Evolutionary conservation across 176 grass and related monocot genomes (phyloP).

Genomic region (Oropetium thomaeum): DNA sequence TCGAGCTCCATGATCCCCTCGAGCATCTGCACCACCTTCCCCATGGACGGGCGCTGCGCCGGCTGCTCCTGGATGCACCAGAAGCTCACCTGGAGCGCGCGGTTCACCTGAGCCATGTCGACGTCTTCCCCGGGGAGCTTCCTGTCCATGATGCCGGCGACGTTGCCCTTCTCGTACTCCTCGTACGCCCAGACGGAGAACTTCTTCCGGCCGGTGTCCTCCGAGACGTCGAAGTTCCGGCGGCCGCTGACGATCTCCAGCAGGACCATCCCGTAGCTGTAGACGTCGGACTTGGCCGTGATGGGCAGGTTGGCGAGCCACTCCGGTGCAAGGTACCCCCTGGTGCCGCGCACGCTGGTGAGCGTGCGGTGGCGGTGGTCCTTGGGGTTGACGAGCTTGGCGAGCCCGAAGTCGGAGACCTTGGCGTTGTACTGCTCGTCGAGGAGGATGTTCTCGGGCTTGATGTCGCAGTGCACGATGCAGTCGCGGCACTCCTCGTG

Average conservation of each 20-base stretch:
- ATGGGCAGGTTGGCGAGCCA: slow-evolving; percentile 96
- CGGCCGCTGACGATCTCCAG: slow-evolving; percentile 77
- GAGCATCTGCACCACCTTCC: slow-evolving; percentile 99
- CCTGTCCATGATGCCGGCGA: slow-evolving; percentile 40
- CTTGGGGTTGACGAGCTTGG: slow-evolving; percentile 82
- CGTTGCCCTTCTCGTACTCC: slow-evolving; percentile 72
- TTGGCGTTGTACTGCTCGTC: slow-evolving; percentile 83
- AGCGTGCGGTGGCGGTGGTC: slow-evolving; percentile 88
- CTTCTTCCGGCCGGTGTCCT: slow-evolving; percentile 78
- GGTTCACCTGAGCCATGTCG: slow-evolving; percentile 71
- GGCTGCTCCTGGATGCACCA: slow-evolving; percentile 99
- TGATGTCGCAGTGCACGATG: slow-evolving; percentile 98
- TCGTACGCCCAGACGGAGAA: slow-evolving; percentile 89
- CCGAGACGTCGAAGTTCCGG: slow-evolving; percentile 81
- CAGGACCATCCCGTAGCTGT: slow-evolving; percentile 97
- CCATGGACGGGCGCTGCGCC: slow-evolving; percentile 79
- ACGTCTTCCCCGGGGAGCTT: slow-evolving; percentile 48
- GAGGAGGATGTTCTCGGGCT: slow-evolving; percentile 97
- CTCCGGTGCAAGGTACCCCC: slow-evolving; percentile 86
- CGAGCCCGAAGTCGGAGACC: slow-evolving; percentile 95
- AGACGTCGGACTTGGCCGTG: slow-evolving; percentile 92
- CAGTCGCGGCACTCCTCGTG: slow-evolving; percentile 99
- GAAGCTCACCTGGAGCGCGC: slow-evolving; percentile 69
- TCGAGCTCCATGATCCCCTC: slow-evolving; percentile 86
- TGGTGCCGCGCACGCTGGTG: slow-evolving; percentile 78